Percentiles rank a stretch among this genome's conserved stretches.
Conservation (phyloP, 345 rosid genomes). For the Eucalyptus victrix region DNA sequence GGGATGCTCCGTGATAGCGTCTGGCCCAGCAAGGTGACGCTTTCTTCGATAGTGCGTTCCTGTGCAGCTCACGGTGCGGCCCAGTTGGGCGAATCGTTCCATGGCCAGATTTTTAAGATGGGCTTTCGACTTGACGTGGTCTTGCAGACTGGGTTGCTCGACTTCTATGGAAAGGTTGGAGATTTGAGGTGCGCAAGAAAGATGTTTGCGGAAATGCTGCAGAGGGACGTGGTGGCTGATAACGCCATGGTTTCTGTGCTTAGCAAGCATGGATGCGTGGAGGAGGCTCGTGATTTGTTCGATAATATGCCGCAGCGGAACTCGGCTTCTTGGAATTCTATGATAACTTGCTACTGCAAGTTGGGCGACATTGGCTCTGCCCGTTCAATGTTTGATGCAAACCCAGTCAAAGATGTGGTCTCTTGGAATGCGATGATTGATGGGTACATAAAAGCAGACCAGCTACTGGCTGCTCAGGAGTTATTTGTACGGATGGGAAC, state of each 20-base stretch:
- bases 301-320: not conserved
- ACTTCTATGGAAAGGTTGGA: not conserved
- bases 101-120: not conserved
- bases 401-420: not conserved
- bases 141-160: slow-evolving; percentile 1
- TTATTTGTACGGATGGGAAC: not conserved
- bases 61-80: not conserved
- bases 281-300: not conserved
- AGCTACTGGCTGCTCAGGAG: not conserved
- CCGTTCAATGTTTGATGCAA: not conserved
- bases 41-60: not conserved
- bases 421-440: not conserved
- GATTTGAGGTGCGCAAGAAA: not conserved
- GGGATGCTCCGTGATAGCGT: not conserved
- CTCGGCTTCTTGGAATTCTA: not conserved
- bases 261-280: not conserved
- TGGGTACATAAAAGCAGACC: not conserved
- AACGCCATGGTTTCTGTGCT: not conserved
- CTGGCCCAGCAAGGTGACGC: not conserved
- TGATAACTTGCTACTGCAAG: not conserved
- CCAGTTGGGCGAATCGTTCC: not conserved
- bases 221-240: not conserved
- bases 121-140: not conserved
- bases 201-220: not conserved
- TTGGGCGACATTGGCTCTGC: not conserved